Percentiles rank a stretch among this genome's conserved stretches.
Evolutionary conservation across 2,329 filamentous ascomycete genomes (phyloP).

Genomic region (Colletotrichum sp.): DNA sequence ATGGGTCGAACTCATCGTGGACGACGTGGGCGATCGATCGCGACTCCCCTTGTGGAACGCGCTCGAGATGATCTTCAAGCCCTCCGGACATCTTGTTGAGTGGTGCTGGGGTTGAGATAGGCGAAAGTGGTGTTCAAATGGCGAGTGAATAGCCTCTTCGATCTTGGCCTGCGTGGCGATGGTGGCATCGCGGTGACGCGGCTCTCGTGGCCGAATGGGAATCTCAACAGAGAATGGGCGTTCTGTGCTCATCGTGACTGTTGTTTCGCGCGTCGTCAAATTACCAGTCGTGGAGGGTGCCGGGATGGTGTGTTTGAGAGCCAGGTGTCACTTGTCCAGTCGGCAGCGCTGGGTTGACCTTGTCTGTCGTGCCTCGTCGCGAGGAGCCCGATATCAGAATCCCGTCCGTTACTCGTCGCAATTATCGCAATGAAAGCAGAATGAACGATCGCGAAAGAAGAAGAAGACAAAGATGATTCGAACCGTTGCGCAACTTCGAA

Average conservation of each 20-base stretch:
- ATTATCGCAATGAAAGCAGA: not conserved
- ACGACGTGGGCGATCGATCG: slow-evolving; percentile 40
- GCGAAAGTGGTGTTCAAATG: slow-evolving; percentile 9
- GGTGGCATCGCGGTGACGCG: slow-evolving; percentile 14
- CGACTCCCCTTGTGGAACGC: slow-evolving; percentile 5
- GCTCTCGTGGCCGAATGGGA: slow-evolving; percentile 18
- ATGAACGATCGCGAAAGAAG: not conserved
- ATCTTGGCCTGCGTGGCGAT: not conserved
- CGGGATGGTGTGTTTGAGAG: not conserved
- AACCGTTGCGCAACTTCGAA: not conserved
- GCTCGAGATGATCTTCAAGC: slow-evolving; percentile 16
- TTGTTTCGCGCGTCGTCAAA: not conserved
- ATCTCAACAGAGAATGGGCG: slow-evolving; percentile 8
- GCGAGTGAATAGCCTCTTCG: slow-evolving; percentile 2
- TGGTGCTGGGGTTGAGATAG: not conserved
- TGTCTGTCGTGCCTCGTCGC: not conserved
- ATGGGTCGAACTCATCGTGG: slow-evolving; percentile 40
- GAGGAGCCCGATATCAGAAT: not conserved
- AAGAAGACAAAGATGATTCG: not conserved
- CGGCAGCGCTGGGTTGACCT: not conserved
- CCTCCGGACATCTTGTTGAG: slow-evolving; percentile 16
- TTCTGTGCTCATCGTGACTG: not conserved
- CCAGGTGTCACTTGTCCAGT: not conserved
- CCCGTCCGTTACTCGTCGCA: not conserved
- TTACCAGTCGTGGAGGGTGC: not conserved